Evolutionary conservation across 2,329 filamentous ascomycete genomes (phyloP).

Genomic region (Trichoderma afroharzianum): DNA sequence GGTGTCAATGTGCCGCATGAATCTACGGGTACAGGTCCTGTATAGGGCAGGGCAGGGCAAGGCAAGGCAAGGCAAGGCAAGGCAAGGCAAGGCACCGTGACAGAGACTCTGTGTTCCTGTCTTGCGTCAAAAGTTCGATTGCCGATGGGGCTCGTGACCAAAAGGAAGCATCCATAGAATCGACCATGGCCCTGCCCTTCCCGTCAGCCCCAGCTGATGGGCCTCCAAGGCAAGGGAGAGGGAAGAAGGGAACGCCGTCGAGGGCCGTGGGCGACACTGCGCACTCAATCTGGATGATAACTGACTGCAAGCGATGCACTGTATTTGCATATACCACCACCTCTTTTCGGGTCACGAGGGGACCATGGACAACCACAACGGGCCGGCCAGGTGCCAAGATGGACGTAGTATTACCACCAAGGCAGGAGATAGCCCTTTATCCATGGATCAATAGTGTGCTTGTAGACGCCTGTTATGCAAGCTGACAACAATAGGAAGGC

Average conservation of each 20-base stretch:
- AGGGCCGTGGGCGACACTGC: neutral
- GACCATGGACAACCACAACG: neutral
- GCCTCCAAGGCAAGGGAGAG: neutral
- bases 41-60: neutral
- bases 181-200: conserved; percentile 1
- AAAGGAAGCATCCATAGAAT: neutral
- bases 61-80: neutral
- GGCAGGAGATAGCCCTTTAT: neutral
- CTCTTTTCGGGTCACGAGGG: neutral
- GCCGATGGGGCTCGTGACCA: conserved; percentile 8
- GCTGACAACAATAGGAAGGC: neutral
- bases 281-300: neutral
- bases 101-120: neutral
- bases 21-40: neutral
- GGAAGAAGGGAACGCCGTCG: neutral
- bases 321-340: neutral
- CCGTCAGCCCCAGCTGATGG: conserved; percentile 11
- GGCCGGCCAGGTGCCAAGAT: neutral
- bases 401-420: neutral
- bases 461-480: conserved; percentile 1
- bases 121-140: conserved; percentile 8
- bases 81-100: conserved; percentile 1
- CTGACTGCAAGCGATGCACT: neutral
- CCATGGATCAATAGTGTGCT: conserved; percentile 8
- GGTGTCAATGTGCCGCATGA: conserved; percentile 1